These are phyloP conservation scores for Penstemon newberryi DNA, from an alignment of 257 asterid genomes.

Conservation along the genomic window DNA sequence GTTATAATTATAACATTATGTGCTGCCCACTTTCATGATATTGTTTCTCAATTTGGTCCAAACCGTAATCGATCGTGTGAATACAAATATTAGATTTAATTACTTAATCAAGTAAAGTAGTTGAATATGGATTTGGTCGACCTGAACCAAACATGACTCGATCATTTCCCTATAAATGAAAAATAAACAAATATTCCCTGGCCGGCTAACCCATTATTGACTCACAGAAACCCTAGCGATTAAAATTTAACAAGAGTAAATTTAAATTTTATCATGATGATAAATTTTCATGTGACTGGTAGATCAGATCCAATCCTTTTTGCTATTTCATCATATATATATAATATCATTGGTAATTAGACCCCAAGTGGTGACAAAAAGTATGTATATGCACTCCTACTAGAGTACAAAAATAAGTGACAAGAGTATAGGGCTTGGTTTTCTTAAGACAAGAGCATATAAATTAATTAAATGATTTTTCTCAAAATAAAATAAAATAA, in stretches of 20 bases:
- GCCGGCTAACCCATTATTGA: no score
- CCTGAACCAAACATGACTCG: no score
- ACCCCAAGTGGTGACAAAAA: background rate
- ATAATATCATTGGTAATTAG: background rate
- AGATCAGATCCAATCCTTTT: no score
- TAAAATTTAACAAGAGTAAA: no score
- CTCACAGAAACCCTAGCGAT: no score
- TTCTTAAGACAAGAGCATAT: background rate
- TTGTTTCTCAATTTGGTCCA: background rate
- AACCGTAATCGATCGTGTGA: no score
- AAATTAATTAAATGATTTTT: background rate
- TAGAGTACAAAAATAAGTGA: background rate
- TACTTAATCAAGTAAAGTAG: background rate
- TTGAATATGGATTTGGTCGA: no score
- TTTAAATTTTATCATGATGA: no score
- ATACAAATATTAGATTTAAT: background rate
- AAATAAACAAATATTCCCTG: no score
- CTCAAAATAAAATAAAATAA: constrained; percentile 36
- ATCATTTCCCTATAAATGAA: no score
- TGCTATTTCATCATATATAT: background rate
- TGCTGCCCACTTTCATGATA: background rate
- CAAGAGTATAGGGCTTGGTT: background rate
- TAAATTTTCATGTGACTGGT: no score
- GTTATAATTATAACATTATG: background rate
- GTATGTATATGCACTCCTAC: background rate